A percentile compares a stretch with the other conserved stretches of the same genome.
These are phyloP conservation scores for Gracilaria gracilis DNA, from an alignment of 23 red algal genomes.

Conservation along the genomic window DNA sequence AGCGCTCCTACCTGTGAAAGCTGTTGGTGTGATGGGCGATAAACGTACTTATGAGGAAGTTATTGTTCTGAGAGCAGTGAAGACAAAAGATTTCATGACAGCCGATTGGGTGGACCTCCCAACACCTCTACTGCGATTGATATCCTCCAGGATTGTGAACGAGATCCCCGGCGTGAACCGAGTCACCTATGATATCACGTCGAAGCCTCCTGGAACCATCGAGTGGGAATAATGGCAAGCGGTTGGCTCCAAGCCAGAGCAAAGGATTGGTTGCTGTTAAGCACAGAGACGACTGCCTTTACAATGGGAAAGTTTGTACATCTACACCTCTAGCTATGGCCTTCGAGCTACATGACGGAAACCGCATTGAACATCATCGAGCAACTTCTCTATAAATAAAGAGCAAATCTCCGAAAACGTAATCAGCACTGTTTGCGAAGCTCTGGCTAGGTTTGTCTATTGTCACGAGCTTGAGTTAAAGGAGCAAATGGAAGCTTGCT, in stretches of 20 bases:
- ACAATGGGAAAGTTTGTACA: neutral
- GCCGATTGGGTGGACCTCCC: constrained; percentile 94
- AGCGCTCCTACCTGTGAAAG: constrained; percentile 92
- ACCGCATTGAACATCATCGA: constrained; percentile 5
- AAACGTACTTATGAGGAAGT: constrained; percentile 98
- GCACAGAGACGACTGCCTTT: constrained; percentile 4
- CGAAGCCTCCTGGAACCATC: constrained; percentile 96
- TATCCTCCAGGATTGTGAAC: constrained; percentile 93
- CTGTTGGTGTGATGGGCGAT: constrained; percentile 99
- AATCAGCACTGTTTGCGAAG: neutral
- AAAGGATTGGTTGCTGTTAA: neutral
- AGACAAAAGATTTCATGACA: constrained; percentile 98
- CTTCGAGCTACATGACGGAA: constrained; percentile 8
- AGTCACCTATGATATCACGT: constrained; percentile 92
- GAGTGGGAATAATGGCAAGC: constrained; percentile 80
- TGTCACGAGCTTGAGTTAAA: constrained; percentile 6
- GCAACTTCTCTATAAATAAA: neutral
- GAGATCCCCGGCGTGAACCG: constrained; percentile 95
- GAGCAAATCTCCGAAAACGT: neutral
- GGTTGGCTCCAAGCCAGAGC: neutral
- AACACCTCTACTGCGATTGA: constrained; percentile 49
- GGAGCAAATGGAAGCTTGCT: constrained; percentile 37
- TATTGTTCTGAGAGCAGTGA: constrained; percentile 91
- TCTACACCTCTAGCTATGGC: constrained; percentile 14
- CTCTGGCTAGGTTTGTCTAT: constrained; percentile 6